Base-by-base conservation (phyloP, 257 asterid genomes). In the Salvia miltiorrhiza region DNA sequence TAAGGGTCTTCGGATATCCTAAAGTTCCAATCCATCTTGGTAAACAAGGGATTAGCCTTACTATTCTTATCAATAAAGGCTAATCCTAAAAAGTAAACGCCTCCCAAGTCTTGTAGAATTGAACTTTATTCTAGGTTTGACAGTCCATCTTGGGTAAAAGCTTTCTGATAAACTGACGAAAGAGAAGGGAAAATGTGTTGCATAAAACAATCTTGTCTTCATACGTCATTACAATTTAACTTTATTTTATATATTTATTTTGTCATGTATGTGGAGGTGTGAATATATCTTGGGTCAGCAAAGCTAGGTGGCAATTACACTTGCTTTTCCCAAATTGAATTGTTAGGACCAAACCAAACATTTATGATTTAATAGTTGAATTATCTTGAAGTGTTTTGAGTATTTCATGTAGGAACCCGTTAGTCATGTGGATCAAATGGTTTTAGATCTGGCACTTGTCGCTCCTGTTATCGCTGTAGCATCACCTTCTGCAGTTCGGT, bases 381-480 rank as follows among this genome's bases (percentile, higher is more conserved):
- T 69, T 21, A 41, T 70, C 26, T 43, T 61, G 13, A 63, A 44
- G 57, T 52, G 35, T 52, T 40, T 55, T 69, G 23, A 45, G 35
- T 23, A 74, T 26, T 69, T 69, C 55, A 21, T 77, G 76, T 81
- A 90, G 95, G 80, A 74, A 57, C 93, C 95, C 39, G 81, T 84
- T 40, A 64, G 69, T 61, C 76, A 79, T 17, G 85, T 84, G 79
- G 90, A 88, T 79, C 84, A 79, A 45, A 64, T 47, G 74, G 73
- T 76, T 70, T 69, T 90, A 48, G 81, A 78, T 59, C 78, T 58
- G 64, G 97, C 95, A 70, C 86, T 87, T 37, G 69, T 70, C 69
- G 87, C 88, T 73, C 97, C 97, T 58, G 95, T 88, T 73, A 86
- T 88, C 70, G 82, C 95, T 43, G 89, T 88, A 43, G 97, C 95